Evolutionary conservation across 164 flowering plant genomes (phyloP).

Genomic region (Saururus chinensis): DNA sequence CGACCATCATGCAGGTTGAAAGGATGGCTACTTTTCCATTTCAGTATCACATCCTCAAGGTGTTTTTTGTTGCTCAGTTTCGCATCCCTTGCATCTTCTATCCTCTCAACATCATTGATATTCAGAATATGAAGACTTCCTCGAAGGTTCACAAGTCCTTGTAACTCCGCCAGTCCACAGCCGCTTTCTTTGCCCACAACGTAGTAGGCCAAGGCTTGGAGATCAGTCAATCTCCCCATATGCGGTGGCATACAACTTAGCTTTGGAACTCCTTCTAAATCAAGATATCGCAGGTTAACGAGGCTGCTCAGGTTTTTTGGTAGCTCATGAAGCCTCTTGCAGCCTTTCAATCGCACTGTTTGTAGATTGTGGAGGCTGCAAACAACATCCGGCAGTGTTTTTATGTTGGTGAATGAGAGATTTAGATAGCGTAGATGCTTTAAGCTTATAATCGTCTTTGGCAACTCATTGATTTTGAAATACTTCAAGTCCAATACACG

Average conservation of each 20-base stretch:
- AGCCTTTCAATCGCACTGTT: not conserved
- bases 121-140: constrained; percentile 3
- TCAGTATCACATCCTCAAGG: constrained; percentile 5
- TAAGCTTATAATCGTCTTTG: constrained; percentile 3
- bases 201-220: constrained; percentile 2
- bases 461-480: not conserved
- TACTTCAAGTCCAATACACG: constrained; percentile 2
- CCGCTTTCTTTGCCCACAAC: constrained; percentile 3
- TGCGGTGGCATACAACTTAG: not conserved
- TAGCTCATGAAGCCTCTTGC: not conserved
- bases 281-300: constrained; percentile 4
- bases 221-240: constrained; percentile 1
- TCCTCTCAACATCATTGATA: constrained; percentile 2
- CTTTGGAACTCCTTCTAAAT: not conserved
- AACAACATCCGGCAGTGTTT: constrained; percentile 1
- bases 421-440: constrained; percentile 6
- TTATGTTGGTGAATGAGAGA: not conserved
- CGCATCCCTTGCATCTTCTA: constrained; percentile 2
- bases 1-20: not conserved
- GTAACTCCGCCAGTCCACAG: not conserved
- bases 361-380: constrained; percentile 3
- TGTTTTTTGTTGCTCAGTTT: constrained; percentile 1
- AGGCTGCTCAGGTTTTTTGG: constrained; percentile 2
- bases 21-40: not conserved
- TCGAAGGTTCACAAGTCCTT: not conserved